phyloP scores from a whole-genome alignment of 202 grass and related monocot genomes.

The Zoysia matrella region DNA sequence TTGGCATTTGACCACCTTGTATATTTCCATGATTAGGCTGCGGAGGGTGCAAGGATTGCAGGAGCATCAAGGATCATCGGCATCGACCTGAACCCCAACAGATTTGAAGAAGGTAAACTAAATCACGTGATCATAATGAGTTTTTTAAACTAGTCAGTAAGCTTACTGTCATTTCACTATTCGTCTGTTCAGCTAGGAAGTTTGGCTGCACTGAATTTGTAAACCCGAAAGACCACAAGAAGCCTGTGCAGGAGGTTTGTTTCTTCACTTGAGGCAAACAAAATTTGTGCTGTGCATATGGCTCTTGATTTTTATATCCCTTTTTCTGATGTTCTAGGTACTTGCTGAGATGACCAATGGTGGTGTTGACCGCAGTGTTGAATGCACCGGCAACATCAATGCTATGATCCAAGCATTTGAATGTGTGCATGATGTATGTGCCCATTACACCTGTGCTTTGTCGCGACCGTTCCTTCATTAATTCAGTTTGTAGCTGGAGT shows the following conservation, averaged over 20 bases:
- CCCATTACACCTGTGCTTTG: background rate
- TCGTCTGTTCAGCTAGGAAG: conserved; percentile 68
- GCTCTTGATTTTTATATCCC: background rate
- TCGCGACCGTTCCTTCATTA: too few species aligned
- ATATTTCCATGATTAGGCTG: conserved; percentile 51
- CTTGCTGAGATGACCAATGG: conserved; percentile 89
- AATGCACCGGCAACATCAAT: conserved; percentile 90
- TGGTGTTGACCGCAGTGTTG: conserved; percentile 83
- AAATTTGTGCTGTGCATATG: background rate
- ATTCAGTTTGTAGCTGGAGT: background rate
- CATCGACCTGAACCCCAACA: too few species aligned
- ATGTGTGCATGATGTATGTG: conserved; percentile 88
- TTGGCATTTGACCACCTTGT: too few species aligned
- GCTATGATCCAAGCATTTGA: conserved; percentile 98
- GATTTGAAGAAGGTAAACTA: conserved; percentile 61
- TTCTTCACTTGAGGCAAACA: background rate
- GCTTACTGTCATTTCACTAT: background rate
- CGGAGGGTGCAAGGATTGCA: too few species aligned
- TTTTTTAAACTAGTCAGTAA: background rate
- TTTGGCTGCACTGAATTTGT: too few species aligned
- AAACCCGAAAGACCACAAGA: too few species aligned
- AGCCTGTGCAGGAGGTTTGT: conserved; percentile 64
- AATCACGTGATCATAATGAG: background rate
- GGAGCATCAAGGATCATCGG: too few species aligned
- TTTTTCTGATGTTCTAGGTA: conserved; percentile 8